Conservation (phyloP, 2,329 filamentous ascomycete genomes). For the Exophiala sp. region DNA sequence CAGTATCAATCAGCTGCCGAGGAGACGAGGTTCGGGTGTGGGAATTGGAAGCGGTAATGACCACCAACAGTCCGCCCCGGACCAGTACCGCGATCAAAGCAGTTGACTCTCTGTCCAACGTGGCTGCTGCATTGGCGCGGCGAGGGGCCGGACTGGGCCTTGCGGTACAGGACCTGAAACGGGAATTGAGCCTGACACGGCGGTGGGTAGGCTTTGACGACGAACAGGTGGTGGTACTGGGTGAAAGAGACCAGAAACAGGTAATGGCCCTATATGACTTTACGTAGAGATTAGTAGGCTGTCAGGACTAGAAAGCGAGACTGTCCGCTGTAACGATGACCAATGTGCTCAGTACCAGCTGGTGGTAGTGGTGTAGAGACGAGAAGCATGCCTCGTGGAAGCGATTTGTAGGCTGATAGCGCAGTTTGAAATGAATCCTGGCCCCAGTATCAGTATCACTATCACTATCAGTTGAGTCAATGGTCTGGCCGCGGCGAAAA, state of each 20-base stretch:
- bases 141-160: slow-evolving; percentile 32
- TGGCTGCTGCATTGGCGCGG: slow-evolving; percentile 28
- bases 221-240: slow-evolving; percentile 80
- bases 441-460: too few relatives aligned
- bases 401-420: too few relatives aligned
- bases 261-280: slow-evolving; percentile 84
- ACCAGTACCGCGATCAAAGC: slow-evolving; percentile 51
- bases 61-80: slow-evolving; percentile 35
- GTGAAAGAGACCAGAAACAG: slow-evolving; percentile 63
- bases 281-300: too few relatives aligned
- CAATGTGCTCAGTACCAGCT: too few relatives aligned
- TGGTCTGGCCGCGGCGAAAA: too few relatives aligned
- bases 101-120: slow-evolving; percentile 19
- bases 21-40: slow-evolving; percentile 78
- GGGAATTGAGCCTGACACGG: slow-evolving; percentile 42
- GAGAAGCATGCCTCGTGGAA: too few relatives aligned
- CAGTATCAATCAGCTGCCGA: slow-evolving; percentile 77
- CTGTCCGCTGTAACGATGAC: too few relatives aligned
- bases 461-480: too few relatives aligned
- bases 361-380: too few relatives aligned
- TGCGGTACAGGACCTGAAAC: slow-evolving; percentile 34
- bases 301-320: too few relatives aligned
- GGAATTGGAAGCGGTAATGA: slow-evolving; percentile 66
- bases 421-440: too few relatives aligned
- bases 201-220: slow-evolving; percentile 84